Conservation (phyloP, 306 rosid species). For the Cucurbita ficifolia region DNA sequence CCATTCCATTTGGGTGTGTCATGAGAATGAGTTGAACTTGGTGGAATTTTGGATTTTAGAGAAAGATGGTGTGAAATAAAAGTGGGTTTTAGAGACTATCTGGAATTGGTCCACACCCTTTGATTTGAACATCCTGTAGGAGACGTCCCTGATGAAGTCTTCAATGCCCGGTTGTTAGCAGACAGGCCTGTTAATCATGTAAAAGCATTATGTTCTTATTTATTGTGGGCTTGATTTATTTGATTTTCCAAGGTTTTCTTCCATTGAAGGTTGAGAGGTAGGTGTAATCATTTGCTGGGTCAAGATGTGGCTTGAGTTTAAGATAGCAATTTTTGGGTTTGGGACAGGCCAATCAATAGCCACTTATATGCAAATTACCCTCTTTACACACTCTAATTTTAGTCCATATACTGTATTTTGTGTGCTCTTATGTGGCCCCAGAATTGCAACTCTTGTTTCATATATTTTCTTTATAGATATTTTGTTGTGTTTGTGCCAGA, state of each 20-base stretch:
- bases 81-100: conserved; percentile 1
- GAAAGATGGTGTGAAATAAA: background rate
- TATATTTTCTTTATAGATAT: background rate
- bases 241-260: background rate
- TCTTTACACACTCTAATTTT: background rate
- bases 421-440: background rate
- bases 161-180: conserved; percentile 1
- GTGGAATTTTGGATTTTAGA: background rate
- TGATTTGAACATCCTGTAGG: background rate
- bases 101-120: background rate
- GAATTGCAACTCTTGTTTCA: background rate
- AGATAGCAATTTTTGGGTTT: background rate
- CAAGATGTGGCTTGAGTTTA: background rate
- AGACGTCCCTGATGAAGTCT: conserved; percentile 3
- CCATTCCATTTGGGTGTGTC: background rate
- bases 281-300: conserved; percentile 1
- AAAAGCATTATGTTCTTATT: background rate
- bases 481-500: background rate
- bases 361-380: background rate
- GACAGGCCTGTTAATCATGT: background rate
- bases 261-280: background rate
- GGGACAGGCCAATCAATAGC: background rate
- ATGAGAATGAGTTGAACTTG: background rate
- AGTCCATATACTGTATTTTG: background rate
- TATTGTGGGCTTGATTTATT: background rate